These are phyloP conservation scores for Claviceps digitariae DNA, from an alignment of 2,329 filamentous ascomycete species.

Conservation along the genomic window DNA sequence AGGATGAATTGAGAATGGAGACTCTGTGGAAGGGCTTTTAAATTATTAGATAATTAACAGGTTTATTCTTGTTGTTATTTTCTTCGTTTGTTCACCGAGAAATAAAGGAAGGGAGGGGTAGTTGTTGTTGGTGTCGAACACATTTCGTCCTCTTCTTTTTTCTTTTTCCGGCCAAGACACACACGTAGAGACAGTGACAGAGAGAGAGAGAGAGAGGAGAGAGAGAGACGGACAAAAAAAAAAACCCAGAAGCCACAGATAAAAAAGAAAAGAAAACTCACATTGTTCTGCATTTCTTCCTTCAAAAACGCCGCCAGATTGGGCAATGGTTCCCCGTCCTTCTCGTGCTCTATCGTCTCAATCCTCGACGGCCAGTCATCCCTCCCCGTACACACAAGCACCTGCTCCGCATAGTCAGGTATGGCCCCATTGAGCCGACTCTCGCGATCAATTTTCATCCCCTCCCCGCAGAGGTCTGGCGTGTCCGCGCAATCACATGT, in stretches of 20 bases:
- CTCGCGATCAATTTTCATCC: conserved; percentile 61
- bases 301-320: conserved; percentile 62
- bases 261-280: conserved; percentile 23
- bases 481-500: conserved; percentile 62
- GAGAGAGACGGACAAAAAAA: no score
- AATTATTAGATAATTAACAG: no score
- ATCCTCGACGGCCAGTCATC: conserved; percentile 73
- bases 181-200: not conserved
- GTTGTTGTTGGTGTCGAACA: no score
- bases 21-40: conserved; percentile 70
- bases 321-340: no score
- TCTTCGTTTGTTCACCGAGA: no score
- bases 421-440: conserved; percentile 64
- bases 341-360: conserved; percentile 62
- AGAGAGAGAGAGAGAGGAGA: no score
- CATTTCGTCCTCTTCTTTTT: no score
- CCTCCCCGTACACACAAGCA: conserved; percentile 70
- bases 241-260: no score
- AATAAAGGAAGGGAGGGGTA: no score
- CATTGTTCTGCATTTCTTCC: conserved; percentile 53
- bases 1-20: conserved; percentile 62
- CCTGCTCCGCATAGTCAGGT: conserved; percentile 64
- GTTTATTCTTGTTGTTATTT: no score
- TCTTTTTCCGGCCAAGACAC: not conserved
- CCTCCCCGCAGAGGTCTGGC: conserved; percentile 48